phyloP scores from a whole-genome alignment of 2,329 filamentous ascomycete genomes.

The Lachnellula arida region DNA sequence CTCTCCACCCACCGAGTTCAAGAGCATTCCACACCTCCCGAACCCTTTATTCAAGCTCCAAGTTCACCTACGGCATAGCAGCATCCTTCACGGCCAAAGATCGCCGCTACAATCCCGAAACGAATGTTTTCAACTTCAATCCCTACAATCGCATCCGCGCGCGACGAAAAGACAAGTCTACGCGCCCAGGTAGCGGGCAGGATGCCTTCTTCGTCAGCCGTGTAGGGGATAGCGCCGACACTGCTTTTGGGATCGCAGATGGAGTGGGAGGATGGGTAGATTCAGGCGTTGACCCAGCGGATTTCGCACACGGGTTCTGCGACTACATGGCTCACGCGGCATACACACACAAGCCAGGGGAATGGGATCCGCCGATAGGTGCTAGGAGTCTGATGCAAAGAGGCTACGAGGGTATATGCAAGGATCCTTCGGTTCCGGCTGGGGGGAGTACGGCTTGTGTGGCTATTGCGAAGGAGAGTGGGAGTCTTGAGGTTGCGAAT shows the following conservation, averaged over 20 bases:
- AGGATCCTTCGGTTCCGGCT: conserved; percentile 67
- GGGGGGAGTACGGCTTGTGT: conserved; percentile 92
- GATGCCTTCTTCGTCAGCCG: conserved; percentile 92
- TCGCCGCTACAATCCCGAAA: conserved; percentile 60
- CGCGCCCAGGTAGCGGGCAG: conserved; percentile 76
- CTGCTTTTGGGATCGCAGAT: conserved; percentile 87
- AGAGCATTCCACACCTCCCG: conserved; percentile 22
- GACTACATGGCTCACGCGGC: conserved; percentile 84
- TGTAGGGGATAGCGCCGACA: conserved; percentile 64
- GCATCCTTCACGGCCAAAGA: conserved; percentile 74
- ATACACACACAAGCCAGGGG: conserved; percentile 30
- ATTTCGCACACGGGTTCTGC: conserved; percentile 92
- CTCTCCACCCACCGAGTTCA: neutral
- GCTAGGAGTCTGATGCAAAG: conserved; percentile 71
- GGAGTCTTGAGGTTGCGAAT: conserved; percentile 82
- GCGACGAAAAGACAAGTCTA: conserved; percentile 50
- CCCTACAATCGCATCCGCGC: conserved; percentile 54
- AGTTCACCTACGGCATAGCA: conserved; percentile 63
- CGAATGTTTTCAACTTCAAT: conserved; percentile 69
- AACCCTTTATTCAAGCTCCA: conserved; percentile 16
- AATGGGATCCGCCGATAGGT: conserved; percentile 40
- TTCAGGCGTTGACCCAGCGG: conserved; percentile 85
- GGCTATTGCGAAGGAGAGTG: conserved; percentile 69
- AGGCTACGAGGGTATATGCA: conserved; percentile 78
- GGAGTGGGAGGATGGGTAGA: conserved; percentile 95